Conservation (phyloP, 106 monocot species). For the Apostasia ramifera region DNA sequence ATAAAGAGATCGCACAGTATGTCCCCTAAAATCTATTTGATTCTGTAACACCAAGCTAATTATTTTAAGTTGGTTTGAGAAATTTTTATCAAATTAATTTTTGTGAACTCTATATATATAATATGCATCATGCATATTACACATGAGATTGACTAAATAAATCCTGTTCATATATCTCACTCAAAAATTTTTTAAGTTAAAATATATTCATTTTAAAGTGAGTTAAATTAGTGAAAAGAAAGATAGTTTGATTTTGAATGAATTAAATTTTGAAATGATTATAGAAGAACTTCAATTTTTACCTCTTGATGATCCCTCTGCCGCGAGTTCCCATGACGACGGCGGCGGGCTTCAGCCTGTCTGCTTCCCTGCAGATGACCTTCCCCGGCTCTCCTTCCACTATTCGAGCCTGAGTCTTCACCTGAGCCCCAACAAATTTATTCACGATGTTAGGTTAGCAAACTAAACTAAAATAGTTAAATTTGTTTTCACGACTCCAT, state of each 20-base stretch:
- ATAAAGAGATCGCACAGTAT: no score
- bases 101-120: no score
- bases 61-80: no score
- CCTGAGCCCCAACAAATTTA: constrained; percentile 13
- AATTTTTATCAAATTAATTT: no score
- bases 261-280: background rate
- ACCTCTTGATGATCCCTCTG: constrained; percentile 66
- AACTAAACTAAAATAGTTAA: no score
- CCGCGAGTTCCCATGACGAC: constrained; percentile 88
- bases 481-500: no score
- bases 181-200: background rate
- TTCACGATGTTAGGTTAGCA: no score
- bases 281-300: background rate
- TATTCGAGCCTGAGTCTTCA: constrained; percentile 56
- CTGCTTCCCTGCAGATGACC: constrained; percentile 72
- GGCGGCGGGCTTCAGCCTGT: constrained; percentile 67
- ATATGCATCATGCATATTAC: no score
- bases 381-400: constrained; percentile 86
- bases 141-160: no score
- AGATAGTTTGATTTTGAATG: background rate
- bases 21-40: no score
- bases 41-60: no score
- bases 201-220: background rate
- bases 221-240: background rate
- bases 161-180: no score